These are phyloP conservation scores for Penicillium sp. DNA, from an alignment of 2,329 filamentous ascomycete species.

Conservation along the genomic window DNA sequence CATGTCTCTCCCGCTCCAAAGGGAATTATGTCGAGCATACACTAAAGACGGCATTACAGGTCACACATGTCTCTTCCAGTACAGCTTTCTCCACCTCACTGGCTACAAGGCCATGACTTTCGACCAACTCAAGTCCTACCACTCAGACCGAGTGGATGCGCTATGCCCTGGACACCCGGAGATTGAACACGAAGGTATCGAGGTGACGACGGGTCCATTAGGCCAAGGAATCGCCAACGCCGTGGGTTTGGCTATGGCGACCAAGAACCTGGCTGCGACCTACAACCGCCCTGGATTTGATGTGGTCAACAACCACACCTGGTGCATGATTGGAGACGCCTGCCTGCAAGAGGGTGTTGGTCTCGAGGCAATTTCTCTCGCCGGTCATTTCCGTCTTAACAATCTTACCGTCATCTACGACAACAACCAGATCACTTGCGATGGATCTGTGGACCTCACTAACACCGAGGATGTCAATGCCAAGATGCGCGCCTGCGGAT, in stretches of 20 bases:
- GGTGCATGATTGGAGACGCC: conserved; percentile 62
- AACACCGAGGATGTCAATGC: conserved; percentile 60
- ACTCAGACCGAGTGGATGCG: conserved; percentile 33
- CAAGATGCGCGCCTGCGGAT: conserved; percentile 63
- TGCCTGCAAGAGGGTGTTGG: conserved; percentile 62
- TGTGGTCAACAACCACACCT: conserved; percentile 57
- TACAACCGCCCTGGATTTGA: conserved; percentile 58
- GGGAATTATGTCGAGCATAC: conserved; percentile 31
- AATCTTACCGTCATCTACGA: conserved; percentile 63
- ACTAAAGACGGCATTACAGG: conserved; percentile 55
- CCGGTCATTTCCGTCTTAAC: conserved; percentile 58
- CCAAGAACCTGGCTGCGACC: conserved; percentile 58
- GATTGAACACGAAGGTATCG: conserved; percentile 61
- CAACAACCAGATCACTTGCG: conserved; percentile 64
- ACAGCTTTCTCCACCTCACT: conserved; percentile 36
- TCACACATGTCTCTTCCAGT: conserved; percentile 39
- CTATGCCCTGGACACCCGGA: conserved; percentile 52
- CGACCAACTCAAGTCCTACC: conserved; percentile 41
- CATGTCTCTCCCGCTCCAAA: no score
- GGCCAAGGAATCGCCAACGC: conserved; percentile 66
- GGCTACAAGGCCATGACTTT: conserved; percentile 39
- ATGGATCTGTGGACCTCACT: conserved; percentile 58
- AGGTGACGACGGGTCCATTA: conserved; percentile 64
- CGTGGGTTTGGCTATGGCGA: conserved; percentile 62
- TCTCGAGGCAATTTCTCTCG: conserved; percentile 59